phyloP scores from a whole-genome alignment of 805 yeast genomes.

The Metschnikowia drakensbergensis region DNA sequence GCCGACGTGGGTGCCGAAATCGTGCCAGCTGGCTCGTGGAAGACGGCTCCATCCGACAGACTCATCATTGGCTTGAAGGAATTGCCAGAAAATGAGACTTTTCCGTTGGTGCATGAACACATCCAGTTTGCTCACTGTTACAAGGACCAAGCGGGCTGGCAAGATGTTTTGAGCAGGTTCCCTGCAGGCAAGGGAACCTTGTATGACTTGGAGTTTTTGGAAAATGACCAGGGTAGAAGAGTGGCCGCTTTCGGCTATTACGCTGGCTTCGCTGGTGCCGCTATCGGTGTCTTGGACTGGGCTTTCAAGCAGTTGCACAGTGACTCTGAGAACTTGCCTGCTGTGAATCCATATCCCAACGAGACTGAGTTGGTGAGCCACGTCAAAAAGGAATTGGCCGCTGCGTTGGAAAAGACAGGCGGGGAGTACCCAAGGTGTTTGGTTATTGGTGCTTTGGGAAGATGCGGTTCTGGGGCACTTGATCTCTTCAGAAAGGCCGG shows the following conservation, averaged over 20 bases:
- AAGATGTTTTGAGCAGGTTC: conserved; percentile 82
- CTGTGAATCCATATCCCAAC: conserved; percentile 77
- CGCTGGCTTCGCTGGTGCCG: conserved; percentile 99
- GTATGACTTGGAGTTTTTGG: conserved; percentile 92
- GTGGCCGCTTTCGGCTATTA: conserved; percentile 99
- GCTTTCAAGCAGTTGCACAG: conserved; percentile 77
- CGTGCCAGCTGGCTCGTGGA: conserved; percentile 95
- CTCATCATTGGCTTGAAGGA: conserved; percentile 93
- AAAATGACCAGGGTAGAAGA: conserved; percentile 93
- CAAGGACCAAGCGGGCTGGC: conserved; percentile 97
- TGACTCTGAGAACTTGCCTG: conserved; percentile 67
- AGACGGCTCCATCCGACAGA: conserved; percentile 82
- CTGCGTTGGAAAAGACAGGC: conserved; percentile 55
- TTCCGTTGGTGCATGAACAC: conserved; percentile 94
- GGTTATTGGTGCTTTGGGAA: conserved; percentile 95
- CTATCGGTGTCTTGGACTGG: conserved; percentile 92
- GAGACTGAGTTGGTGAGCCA: conserved; percentile 72
- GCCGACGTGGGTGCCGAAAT: conserved; percentile 76
- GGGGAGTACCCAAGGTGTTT: conserved; percentile 73
- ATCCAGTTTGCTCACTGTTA: conserved; percentile 99
- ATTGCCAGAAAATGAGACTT: conserved; percentile 81
- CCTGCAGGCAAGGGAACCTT: conserved; percentile 87
- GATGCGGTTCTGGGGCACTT: conserved; percentile 98
- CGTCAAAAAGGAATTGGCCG: conserved; percentile 55
- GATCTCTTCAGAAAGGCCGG: conserved; percentile 81